Percentiles rank a stretch among this genome's conserved stretches.
phyloP scores from a whole-genome alignment of 1,139 yeast genomes.

The Eremothecium coryli region DNA sequence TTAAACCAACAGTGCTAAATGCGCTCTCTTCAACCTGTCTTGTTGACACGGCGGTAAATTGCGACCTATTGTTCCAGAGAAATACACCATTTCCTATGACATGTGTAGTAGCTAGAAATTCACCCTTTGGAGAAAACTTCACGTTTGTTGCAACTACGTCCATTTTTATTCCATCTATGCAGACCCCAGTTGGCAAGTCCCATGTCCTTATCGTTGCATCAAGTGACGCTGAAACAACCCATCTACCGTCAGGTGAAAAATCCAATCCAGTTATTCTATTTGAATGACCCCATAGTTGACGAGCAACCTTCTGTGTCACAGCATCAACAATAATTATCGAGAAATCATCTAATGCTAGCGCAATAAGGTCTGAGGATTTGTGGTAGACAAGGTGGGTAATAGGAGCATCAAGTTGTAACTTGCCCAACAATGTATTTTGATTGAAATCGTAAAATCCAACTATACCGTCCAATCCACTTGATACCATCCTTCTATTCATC shows the following conservation, averaged over 20 bases:
- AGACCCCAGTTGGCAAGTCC: conserved; percentile 96
- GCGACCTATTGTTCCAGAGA: conserved; percentile 88
- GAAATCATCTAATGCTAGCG: conserved; percentile 78
- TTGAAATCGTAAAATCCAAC: conserved; percentile 84
- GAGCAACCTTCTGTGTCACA: conserved; percentile 69
- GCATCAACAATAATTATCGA: conserved; percentile 78
- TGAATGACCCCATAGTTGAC: conserved; percentile 84
- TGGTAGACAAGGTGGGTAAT: conserved; percentile 72
- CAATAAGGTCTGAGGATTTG: conserved; percentile 72
- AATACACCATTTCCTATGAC: conserved; percentile 84
- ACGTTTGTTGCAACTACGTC: conserved; percentile 73
- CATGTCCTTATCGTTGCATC: conserved; percentile 91
- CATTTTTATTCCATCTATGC: conserved; percentile 83
- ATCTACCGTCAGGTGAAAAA: conserved; percentile 91
- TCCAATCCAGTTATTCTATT: conserved; percentile 84
- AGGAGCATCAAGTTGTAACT: conserved; percentile 63
- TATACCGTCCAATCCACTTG: conserved; percentile 81
- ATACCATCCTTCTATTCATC: conserved; percentile 78
- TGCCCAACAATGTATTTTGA: conserved; percentile 59
- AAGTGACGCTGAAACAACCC: conserved; percentile 78
- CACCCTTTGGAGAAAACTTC: conserved; percentile 81
- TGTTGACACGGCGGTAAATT: conserved; percentile 61
- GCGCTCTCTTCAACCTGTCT: conserved; percentile 70
- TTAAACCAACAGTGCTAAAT: conserved; percentile 52
- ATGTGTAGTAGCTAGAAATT: conserved; percentile 87